phyloP scores from a whole-genome alignment of 306 rosid genomes.

The Prunus campanulata region DNA sequence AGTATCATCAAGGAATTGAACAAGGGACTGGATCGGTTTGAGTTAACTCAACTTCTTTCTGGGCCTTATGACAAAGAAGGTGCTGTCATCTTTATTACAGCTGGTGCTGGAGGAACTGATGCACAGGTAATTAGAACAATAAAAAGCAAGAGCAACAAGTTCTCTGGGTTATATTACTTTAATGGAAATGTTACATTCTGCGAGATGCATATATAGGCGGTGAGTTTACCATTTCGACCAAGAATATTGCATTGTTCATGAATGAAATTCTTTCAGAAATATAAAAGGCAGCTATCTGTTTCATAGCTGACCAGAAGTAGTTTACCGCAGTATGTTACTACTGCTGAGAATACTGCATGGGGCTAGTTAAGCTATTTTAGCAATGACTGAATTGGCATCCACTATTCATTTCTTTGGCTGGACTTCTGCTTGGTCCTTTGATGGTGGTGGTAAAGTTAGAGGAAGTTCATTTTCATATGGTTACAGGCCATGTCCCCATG shows the following conservation, averaged over 20 bases:
- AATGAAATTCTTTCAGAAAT: slow-evolving; percentile 1
- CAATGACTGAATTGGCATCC: not conserved
- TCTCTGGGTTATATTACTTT: slow-evolving; percentile 11
- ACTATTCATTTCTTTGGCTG: not conserved
- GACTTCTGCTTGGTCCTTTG: not conserved
- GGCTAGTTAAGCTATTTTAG: not conserved
- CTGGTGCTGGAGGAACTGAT: slow-evolving; percentile 99
- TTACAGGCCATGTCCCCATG: not conserved
- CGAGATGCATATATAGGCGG: not conserved
- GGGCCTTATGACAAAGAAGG: slow-evolving; percentile 97
- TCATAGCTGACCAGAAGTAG: not conserved
- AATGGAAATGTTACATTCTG: not conserved
- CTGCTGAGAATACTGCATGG: not conserved
- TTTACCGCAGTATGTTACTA: not conserved
- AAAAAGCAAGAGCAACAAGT: not conserved
- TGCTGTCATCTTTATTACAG: slow-evolving; percentile 75
- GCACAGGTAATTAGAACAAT: slow-evolving; percentile 72
- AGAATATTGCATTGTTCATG: not conserved
- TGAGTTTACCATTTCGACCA: not conserved
- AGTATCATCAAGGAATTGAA: slow-evolving; percentile 67
- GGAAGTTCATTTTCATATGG: not conserved
- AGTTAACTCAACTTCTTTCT: slow-evolving; percentile 92
- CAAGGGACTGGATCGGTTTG: slow-evolving; percentile 78
- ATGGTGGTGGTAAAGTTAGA: not conserved
- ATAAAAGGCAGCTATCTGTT: not conserved